A percentile compares a stretch with the other conserved stretches of the same genome.
phyloP scores from a whole-genome alignment of 768 basidiomycete species.

The Cystofilobasidium bisporidii region DNA sequence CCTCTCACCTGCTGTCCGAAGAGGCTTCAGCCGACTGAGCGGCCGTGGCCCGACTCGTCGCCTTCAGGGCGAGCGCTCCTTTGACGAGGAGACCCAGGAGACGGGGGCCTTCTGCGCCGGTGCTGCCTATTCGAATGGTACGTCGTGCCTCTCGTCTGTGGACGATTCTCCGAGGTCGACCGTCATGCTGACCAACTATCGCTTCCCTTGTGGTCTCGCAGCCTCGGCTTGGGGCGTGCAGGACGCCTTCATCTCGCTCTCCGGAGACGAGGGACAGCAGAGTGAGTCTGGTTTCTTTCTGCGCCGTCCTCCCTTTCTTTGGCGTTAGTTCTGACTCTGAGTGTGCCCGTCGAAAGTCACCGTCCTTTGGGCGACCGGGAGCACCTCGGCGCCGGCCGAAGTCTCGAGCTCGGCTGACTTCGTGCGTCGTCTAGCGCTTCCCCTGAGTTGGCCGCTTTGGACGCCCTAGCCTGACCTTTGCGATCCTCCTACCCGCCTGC shows the following conservation, averaged over 20 bases:
- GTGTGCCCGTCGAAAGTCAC: not conserved
- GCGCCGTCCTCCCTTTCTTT: no score
- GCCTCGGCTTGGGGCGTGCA: constrained; percentile 6
- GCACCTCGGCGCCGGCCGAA: not conserved
- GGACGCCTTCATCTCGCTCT: constrained; percentile 16
- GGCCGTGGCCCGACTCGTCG: no score
- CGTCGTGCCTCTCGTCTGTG: no score
- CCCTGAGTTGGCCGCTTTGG: no score
- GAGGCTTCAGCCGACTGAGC: no score
- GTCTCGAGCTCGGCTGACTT: constrained; percentile 1
- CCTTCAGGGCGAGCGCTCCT: not conserved
- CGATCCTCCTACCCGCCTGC: not conserved
- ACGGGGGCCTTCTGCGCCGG: constrained; percentile 13
- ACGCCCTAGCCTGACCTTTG: no score
- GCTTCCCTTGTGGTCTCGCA: not conserved
- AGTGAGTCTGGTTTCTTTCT: not conserved
- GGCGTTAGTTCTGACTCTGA: no score
- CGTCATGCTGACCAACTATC: no score
- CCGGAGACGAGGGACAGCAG: constrained; percentile 7
- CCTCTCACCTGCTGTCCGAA: no score
- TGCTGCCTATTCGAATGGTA: not conserved
- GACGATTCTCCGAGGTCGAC: no score
- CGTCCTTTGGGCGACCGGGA: not conserved
- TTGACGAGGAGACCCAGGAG: constrained; percentile 9
- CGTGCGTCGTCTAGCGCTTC: not conserved